Percentiles rank a stretch among this genome's conserved stretches.
These are phyloP conservation scores for Datisca glomerata DNA, from an alignment of 306 rosid genomes.

Conservation along the genomic window DNA sequence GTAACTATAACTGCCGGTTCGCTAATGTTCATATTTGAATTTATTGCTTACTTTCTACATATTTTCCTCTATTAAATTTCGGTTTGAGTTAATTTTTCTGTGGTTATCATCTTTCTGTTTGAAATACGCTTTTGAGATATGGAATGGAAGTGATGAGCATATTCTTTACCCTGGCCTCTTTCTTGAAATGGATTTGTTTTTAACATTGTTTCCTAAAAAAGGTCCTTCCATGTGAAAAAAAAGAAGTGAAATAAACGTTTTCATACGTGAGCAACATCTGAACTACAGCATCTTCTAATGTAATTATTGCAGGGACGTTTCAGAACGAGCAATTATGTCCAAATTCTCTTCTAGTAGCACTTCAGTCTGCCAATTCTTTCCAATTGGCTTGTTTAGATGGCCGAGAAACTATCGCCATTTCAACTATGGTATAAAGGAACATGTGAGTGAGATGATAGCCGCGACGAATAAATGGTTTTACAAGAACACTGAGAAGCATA, in stretches of 20 bases:
- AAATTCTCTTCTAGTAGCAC: slow-evolving; percentile 39
- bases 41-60: not conserved
- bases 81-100: not conserved
- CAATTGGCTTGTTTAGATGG: slow-evolving; percentile 49
- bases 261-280: slow-evolving; percentile 15
- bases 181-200: no score
- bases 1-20: no score
- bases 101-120: no score
- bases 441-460: slow-evolving; percentile 32
- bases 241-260: no score
- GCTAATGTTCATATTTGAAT: no score
- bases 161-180: not conserved
- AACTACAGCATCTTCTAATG: slow-evolving; percentile 11
- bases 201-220: no score
- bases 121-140: no score
- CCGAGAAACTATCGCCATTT: slow-evolving; percentile 22
- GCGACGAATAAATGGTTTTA: slow-evolving; percentile 35
- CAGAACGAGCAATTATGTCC: slow-evolving; percentile 38
- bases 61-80: not conserved
- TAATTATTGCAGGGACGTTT: slow-evolving; percentile 56
- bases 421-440: slow-evolving; percentile 26
- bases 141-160: not conserved
- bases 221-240: no score
- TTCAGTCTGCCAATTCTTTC: slow-evolving; percentile 48
- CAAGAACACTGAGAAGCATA: slow-evolving; percentile 19